A percentile compares a stretch with the other conserved stretches of the same genome.
Evolutionary conservation across 345 rosid genomes (phyloP).

Genomic region (Carallia brachiata): DNA sequence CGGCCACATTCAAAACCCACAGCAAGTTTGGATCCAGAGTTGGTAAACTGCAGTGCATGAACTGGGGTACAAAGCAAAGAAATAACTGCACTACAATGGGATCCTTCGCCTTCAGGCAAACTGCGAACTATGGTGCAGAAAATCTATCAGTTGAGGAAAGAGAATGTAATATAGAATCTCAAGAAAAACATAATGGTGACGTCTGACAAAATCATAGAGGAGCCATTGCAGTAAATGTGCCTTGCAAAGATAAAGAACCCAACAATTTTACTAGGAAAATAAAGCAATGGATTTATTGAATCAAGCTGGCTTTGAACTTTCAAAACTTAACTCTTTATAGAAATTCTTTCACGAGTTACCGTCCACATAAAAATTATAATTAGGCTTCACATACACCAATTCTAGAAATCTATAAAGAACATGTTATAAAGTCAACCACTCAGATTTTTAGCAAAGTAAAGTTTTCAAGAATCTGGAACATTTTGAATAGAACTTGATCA

Average conservation of each 20-base stretch:
- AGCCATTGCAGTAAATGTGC: background rate
- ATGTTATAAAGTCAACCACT: background rate
- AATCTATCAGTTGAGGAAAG: slow-evolving; percentile 14
- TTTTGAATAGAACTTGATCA: background rate
- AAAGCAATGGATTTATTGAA: background rate
- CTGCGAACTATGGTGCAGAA: slow-evolving; percentile 31
- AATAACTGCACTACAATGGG: slow-evolving; percentile 23
- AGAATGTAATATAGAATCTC: slow-evolving; percentile 4
- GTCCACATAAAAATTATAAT: no score
- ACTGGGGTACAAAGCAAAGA: slow-evolving; percentile 23
- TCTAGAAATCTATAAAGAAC: background rate
- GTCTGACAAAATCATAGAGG: background rate
- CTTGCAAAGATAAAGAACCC: slow-evolving; percentile 4
- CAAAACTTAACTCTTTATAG: no score
- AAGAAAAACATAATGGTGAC: slow-evolving; percentile 5
- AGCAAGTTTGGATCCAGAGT: slow-evolving; percentile 30
- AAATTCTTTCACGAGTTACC: no score
- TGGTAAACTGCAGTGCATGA: slow-evolving; percentile 14
- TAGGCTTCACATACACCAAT: no score
- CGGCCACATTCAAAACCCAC: slow-evolving; percentile 24
- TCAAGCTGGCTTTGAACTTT: no score
- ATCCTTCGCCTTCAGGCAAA: slow-evolving; percentile 38
- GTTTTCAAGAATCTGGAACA: background rate
- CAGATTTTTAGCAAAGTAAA: background rate
- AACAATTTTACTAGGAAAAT: background rate